Evolutionary conservation across 306 rosid genomes (phyloP), one percentile per base, ranked within the genome.

Genomic region (Cucumis melo): DNA sequence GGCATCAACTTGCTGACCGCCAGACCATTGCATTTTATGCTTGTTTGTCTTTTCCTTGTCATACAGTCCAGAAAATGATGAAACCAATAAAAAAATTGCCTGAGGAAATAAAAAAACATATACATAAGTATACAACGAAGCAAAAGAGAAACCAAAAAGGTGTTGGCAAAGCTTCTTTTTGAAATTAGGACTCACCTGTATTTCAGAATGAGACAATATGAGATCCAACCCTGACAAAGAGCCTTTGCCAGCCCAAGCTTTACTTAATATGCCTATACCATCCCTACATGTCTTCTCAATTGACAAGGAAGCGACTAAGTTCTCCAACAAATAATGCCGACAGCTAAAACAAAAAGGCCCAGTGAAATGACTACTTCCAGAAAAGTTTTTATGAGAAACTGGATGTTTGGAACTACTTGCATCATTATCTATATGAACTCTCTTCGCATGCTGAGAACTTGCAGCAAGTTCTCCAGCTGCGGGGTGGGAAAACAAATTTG

Each of bases 131-230:
- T 58, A 58, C 36, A 58, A 58, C 14, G 39, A 55, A 73, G 15
- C 23, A 29, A 54, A 54, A 32, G 48, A 32, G 71, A 58, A 11
- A 57, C 1, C 10, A 15, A 74, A 16, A 14, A 20, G 36, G 38
- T 53, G 42, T 15, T 71, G 76, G 59, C 21, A 71, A 24, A 17
- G 76, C 76, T 71, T 51, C 42, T 13, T 44, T 54, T 21, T 57
- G 51, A 46, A n/a, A 41, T 27, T 59, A 75, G 73, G 58, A 73
- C 77, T 87, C 79, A 90, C 97, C 96, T 84, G 83, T 58, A 91
- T 80, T 85, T 88, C 94, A 27, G 91, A 85, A 44, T 88, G 77
- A 85, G 98, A 88, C 85, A 91, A 83, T 10, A 84, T 87, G 74
- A 91, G 34, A 79, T 91, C 92, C 7, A 91, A 89, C 65, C 89